phyloP scores from a whole-genome alignment of 2,329 filamentous ascomycete genomes.

The Fusarium sp. region DNA sequence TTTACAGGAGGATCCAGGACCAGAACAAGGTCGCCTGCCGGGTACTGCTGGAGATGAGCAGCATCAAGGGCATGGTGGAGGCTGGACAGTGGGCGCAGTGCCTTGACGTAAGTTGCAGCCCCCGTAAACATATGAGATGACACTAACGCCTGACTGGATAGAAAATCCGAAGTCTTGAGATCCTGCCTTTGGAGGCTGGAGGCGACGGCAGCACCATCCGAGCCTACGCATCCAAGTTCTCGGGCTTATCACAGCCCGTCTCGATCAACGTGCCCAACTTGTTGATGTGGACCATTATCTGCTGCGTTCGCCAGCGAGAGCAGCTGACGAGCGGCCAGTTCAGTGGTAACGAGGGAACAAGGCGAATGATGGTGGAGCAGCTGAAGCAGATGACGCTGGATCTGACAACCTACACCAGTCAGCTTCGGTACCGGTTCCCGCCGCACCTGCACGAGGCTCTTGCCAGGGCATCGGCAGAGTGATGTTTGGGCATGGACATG shows the following conservation, averaged over 20 bases:
- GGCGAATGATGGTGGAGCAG: conserved; percentile 76
- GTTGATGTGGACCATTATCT: conserved; percentile 93
- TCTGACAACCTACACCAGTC: conserved; percentile 92
- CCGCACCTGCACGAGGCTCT: conserved; percentile 90
- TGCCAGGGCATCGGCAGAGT: conserved; percentile 83
- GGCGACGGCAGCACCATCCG: conserved; percentile 87
- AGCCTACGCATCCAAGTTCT: conserved; percentile 84
- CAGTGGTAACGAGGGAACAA: conserved; percentile 79
- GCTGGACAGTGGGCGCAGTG: conserved; percentile 70
- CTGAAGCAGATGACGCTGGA: conserved; percentile 88
- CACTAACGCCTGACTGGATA: conserved; percentile 54
- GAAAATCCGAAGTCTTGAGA: conserved; percentile 81
- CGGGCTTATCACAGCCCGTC: conserved; percentile 83
- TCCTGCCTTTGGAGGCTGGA: conserved; percentile 83
- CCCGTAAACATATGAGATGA: not conserved
- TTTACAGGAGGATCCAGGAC: conserved; percentile 71
- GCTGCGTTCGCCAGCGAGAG: conserved; percentile 85
- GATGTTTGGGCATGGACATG: conserved; percentile 4
- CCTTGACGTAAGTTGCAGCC: conserved; percentile 67
- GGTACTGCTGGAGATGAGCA: conserved; percentile 73
- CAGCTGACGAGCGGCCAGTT: conserved; percentile 80
- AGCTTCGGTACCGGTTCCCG: conserved; percentile 92
- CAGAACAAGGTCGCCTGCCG: conserved; percentile 71
- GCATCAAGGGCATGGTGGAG: conserved; percentile 72
- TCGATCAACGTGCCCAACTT: conserved; percentile 92